Base-by-base conservation (phyloP, 306 rosid species). In the Quillaja saponaria region DNA sequence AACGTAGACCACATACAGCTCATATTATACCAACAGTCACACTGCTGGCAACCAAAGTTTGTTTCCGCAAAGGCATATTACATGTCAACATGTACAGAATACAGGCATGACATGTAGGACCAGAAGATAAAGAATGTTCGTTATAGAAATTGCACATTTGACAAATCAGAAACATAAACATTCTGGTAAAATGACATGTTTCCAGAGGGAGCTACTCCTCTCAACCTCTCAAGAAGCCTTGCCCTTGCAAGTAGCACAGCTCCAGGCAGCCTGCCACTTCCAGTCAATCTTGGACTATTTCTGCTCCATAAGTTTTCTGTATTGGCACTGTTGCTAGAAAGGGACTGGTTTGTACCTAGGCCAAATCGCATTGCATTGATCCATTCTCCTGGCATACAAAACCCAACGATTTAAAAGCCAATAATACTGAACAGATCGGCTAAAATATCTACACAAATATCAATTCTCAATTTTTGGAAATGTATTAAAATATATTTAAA, bases 171-270 rank as follows among this genome's bases (percentile, higher is more conserved):
- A 35, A 66, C 45, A 63, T 20, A 55, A 55, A 58, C 6, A 67
- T 21, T 19, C 56, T 9, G 42, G 25, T 25, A 28, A 60, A 50
- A 80, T 64, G 68, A 88, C 98, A 92, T 84, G 90, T 54, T 69
- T 55, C 44, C 55, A 7, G 84, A 69, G 13, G 67, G 61, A 58
- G 95, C 77, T 34, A 66, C 78, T 35, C 90, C 96, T 72, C 98
- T 84, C 76, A 92, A 53, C 80, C 98, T 82, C 83, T 86, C 90
- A 54, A 87, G 69, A 62, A 92, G 90, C 77, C 98, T 82, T 55
- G 77, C 90, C 72, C 94, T 71, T 33, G 98, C 98, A 57, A 86
- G 92, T 21, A 86, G 40, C 37, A 91, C 98, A 21, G 85, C 78
- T 1, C 78, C 85, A 5, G 98, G 98, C 31, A 91, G 81, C 68